phyloP scores from a whole-genome alignment of 805 yeast species.

The Saccharomycopsis fibuligera region DNA sequence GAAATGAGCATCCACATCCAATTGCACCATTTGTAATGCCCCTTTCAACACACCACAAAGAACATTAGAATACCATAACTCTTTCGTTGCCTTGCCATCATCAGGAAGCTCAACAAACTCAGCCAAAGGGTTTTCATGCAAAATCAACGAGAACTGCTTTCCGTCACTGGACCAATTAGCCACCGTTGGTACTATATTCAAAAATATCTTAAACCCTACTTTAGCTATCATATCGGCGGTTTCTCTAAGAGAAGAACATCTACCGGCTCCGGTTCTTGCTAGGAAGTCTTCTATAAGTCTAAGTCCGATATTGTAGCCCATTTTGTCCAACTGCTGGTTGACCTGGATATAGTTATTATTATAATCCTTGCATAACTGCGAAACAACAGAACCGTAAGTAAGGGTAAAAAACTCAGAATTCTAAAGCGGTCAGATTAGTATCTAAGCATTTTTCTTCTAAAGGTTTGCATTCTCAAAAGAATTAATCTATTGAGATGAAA shows the following conservation, averaged over 20 bases:
- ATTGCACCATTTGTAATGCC: conserved; percentile 90
- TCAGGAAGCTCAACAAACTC: conserved; percentile 93
- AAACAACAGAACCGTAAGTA: conserved; percentile 90
- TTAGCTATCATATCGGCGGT: conserved; percentile 84
- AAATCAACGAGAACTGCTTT: conserved; percentile 63
- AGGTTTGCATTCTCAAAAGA: background rate
- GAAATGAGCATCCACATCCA: conserved; percentile 80
- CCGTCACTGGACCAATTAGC: conserved; percentile 73
- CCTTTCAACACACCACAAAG: conserved; percentile 88
- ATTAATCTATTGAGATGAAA: background rate
- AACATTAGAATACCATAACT: conserved; percentile 89
- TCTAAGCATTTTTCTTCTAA: conserved; percentile 13
- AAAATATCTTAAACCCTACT: conserved; percentile 84
- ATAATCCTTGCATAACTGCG: conserved; percentile 83
- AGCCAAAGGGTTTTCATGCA: conserved; percentile 84
- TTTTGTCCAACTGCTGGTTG: conserved; percentile 74
- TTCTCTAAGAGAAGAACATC: conserved; percentile 75
- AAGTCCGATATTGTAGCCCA: conserved; percentile 95
- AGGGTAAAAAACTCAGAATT: conserved; percentile 91
- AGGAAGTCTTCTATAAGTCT: conserved; percentile 88
- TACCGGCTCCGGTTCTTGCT: conserved; percentile 77
- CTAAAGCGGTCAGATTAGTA: conserved; percentile 24
- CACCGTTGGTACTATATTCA: conserved; percentile 72
- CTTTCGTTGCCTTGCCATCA: conserved; percentile 60
- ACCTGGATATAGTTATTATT: conserved; percentile 70